Percentiles rank a stretch among this genome's conserved stretches.
Evolutionary conservation across 495 filamentous ascomycete species (phyloP).

Genomic region (Pyrenula aspistea): DNA sequence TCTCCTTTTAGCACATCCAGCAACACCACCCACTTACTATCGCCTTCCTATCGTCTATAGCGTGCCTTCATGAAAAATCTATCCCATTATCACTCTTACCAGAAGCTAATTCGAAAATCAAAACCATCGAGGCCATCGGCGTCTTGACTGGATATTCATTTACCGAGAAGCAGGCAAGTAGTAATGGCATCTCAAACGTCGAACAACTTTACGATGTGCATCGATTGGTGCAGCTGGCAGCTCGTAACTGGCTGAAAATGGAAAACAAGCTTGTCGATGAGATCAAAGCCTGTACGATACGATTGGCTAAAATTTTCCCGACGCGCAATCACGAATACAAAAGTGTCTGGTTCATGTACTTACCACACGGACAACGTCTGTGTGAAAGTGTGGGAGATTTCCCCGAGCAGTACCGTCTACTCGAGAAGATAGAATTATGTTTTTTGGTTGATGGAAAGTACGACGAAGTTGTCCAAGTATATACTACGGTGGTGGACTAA

Average conservation of each 20-base stretch:
- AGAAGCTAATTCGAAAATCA: conserved; percentile 1
- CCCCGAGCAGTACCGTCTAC: background rate
- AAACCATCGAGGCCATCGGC: conserved; percentile 16
- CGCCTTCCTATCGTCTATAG: conserved; percentile 28
- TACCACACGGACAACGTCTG: conserved; percentile 13
- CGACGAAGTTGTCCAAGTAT: background rate
- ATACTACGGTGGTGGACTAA: background rate
- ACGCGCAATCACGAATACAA: conserved; percentile 12
- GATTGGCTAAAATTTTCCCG: conserved; percentile 11
- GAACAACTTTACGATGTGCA: conserved; percentile 12
- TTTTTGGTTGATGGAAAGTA: conserved; percentile 1
- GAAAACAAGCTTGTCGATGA: conserved; percentile 3
- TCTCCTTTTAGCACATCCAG: conserved; percentile 35
- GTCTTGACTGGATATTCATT: conserved; percentile 18
- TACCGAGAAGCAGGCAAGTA: conserved; percentile 11
- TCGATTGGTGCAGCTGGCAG: conserved; percentile 24
- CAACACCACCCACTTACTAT: conserved; percentile 16
- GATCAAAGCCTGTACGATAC: conserved; percentile 6
- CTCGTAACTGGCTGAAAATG: conserved; percentile 18
- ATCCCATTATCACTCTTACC: conserved; percentile 25
- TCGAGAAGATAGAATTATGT: conserved; percentile 2
- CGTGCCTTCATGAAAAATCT: conserved; percentile 25
- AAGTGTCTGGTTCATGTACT: conserved; percentile 13
- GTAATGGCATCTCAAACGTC: conserved; percentile 1
- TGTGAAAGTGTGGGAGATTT: background rate